A percentile compares a stretch with the other conserved stretches of the same genome.
phyloP scores from a whole-genome alignment of 2,329 filamentous ascomycete genomes.

The Blumeriella jaapii region DNA sequence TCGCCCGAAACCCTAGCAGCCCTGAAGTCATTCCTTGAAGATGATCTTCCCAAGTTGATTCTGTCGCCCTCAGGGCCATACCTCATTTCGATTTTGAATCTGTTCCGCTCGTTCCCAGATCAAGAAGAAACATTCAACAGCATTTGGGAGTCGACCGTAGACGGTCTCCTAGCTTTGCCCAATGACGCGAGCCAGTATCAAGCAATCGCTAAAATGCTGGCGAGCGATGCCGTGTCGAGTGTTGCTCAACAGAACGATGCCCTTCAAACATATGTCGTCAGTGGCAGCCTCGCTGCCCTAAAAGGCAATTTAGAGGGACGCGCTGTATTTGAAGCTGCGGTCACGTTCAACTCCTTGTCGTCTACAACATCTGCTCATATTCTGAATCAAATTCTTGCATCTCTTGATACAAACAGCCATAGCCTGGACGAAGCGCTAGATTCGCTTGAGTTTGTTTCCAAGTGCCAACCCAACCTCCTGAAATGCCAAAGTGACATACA shows the following conservation, averaged over 20 bases:
- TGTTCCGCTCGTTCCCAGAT: slow-evolving; percentile 36
- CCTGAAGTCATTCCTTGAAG: slow-evolving; percentile 39
- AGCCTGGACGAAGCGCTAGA: slow-evolving; percentile 29
- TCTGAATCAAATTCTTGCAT: slow-evolving; percentile 22
- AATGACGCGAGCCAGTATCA: not conserved
- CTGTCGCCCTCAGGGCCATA: slow-evolving; percentile 56
- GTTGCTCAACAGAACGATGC: slow-evolving; percentile 30
- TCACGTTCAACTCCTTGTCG: slow-evolving; percentile 28
- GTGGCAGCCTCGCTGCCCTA: slow-evolving; percentile 31
- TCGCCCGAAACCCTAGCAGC: slow-evolving; percentile 34
- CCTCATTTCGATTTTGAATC: slow-evolving; percentile 53
- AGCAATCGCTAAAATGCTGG: slow-evolving; percentile 2
- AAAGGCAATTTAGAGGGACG: slow-evolving; percentile 28
- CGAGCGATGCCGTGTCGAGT: slow-evolving; percentile 2
- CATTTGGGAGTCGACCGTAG: slow-evolving; percentile 29
- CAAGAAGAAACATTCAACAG: slow-evolving; percentile 21
- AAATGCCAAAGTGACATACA: slow-evolving; percentile 35
- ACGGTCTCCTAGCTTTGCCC: slow-evolving; percentile 29
- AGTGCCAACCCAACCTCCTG: slow-evolving; percentile 34
- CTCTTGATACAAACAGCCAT: slow-evolving; percentile 14
- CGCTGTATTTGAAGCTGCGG: slow-evolving; percentile 37
- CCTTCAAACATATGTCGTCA: slow-evolving; percentile 38
- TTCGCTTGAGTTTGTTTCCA: slow-evolving; percentile 38
- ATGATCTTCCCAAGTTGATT: slow-evolving; percentile 47
- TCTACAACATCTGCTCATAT: slow-evolving; percentile 25